Evolutionary conservation across 495 filamentous ascomycete genomes (phyloP).

Genomic region (Lophiotrema nucula): DNA sequence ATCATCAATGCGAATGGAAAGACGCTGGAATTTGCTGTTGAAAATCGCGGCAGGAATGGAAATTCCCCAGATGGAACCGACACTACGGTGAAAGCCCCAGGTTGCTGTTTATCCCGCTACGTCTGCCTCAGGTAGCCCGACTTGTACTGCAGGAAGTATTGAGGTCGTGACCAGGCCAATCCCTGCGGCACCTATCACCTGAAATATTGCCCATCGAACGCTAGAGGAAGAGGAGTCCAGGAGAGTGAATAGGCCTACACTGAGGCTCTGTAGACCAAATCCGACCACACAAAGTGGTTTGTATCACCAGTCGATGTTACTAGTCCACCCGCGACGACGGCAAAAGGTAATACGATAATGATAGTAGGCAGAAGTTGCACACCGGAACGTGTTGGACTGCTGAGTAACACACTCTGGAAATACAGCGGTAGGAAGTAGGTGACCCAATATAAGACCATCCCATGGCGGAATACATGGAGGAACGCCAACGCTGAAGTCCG

Average conservation of each 20-base stretch:
- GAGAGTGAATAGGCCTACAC: slow-evolving; percentile 1
- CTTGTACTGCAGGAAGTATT: slow-evolving; percentile 13
- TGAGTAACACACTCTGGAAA: slow-evolving; percentile 9
- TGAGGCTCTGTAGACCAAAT: slow-evolving; percentile 8
- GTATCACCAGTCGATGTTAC: slow-evolving; percentile 8
- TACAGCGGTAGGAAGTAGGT: slow-evolving; percentile 24
- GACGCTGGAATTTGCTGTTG: slow-evolving; percentile 6
- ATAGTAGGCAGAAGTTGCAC: slow-evolving; percentile 14
- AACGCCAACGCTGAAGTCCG: slow-evolving; percentile 9
- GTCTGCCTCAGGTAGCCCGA: slow-evolving; percentile 7
- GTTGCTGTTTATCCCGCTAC: background rate
- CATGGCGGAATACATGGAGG: slow-evolving; percentile 11
- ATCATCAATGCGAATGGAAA: slow-evolving; percentile 1
- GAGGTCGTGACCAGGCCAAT: background rate
- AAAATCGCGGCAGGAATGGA: slow-evolving; percentile 20
- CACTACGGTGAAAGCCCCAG: slow-evolving; percentile 12
- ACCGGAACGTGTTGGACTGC: slow-evolving; percentile 4
- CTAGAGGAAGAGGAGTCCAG: background rate
- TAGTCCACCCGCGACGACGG: slow-evolving; percentile 3
- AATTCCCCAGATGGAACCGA: slow-evolving; percentile 20
- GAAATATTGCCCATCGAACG: slow-evolving; percentile 3
- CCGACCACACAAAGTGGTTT: slow-evolving; percentile 1
- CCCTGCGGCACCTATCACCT: slow-evolving; percentile 6
- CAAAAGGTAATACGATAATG: slow-evolving; percentile 4
- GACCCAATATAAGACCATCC: slow-evolving; percentile 18